phyloP scores from a whole-genome alignment of 2,329 filamentous ascomycete species.

The Sclerotinia nivalis region DNA sequence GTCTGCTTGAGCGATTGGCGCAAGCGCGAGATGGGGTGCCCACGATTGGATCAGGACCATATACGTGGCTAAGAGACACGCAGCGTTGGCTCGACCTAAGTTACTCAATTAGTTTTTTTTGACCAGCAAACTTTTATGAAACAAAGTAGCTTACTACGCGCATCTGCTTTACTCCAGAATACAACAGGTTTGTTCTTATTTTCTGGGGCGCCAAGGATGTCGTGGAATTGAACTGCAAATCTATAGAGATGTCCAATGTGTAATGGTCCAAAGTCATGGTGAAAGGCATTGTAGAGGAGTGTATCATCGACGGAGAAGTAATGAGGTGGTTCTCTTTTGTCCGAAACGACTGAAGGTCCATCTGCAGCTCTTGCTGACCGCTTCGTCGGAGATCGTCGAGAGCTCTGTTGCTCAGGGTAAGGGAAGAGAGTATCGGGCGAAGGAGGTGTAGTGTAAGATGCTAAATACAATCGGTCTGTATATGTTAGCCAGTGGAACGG shows the following conservation, averaged over 20 bases:
- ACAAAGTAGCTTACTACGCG: conserved; percentile 67
- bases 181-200: conserved; percentile 90
- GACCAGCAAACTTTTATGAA: conserved; percentile 24
- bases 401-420: conserved; percentile 60
- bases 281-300: conserved; percentile 95
- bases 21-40: conserved; percentile 92
- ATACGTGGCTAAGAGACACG: conserved; percentile 93
- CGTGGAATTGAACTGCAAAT: conserved; percentile 93
- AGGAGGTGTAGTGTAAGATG: conserved; percentile 82
- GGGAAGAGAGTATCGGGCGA: conserved; percentile 83
- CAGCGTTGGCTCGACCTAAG: conserved; percentile 86
- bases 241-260: conserved; percentile 97
- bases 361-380: conserved; percentile 66
- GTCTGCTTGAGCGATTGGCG: conserved; percentile 94
- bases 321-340: conserved; percentile 65
- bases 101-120: conserved; percentile 34
- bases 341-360: conserved; percentile 51
- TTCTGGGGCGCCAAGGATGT: conserved; percentile 86
- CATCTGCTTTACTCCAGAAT: conserved; percentile 92
- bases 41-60: conserved; percentile 98
- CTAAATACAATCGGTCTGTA: conserved; percentile 89
- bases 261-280: conserved; percentile 95
- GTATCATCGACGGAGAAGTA: conserved; percentile 96
- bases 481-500: conserved; percentile 43
- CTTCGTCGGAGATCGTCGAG: conserved; percentile 71